A percentile compares a stretch with the other conserved stretches of the same genome.
Conservation (phyloP, 768 basidiomycete species). For the Daedaleopsis sinensis region DNA sequence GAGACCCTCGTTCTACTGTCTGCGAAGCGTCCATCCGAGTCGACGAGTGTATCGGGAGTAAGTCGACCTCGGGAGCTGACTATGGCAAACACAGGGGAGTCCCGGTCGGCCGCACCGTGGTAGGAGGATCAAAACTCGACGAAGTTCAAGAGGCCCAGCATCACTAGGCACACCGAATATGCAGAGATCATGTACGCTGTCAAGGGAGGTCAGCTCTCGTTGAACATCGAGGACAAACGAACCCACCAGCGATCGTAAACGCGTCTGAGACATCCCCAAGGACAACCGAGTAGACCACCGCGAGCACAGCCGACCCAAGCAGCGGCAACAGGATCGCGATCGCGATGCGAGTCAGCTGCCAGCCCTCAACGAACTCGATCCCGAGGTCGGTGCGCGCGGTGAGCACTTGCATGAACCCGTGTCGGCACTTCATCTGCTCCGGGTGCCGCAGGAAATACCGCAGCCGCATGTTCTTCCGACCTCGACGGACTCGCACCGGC, state of each 20-base stretch:
- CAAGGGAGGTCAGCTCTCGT: neutral
- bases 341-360: conserved; percentile 20
- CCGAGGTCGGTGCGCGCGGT: conserved; percentile 20
- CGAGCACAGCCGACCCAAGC: conserved; percentile 13
- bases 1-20: too few relatives aligned
- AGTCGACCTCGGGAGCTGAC: too few relatives aligned
- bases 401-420: conserved; percentile 26
- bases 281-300: conserved; percentile 13
- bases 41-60: too few relatives aligned
- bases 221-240: neutral
- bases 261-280: conserved; percentile 16
- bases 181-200: conserved; percentile 26
- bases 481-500: conserved; percentile 18
- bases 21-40: too few relatives aligned
- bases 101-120: too few relatives aligned
- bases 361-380: conserved; percentile 23
- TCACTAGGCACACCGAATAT: conserved; percentile 24
- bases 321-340: conserved; percentile 23
- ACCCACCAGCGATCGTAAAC: conserved; percentile 24
- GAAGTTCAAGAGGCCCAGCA: conserved; percentile 23
- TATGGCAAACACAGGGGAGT: too few relatives aligned
- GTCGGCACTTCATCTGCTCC: conserved; percentile 14
- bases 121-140: conserved; percentile 13
- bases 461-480: conserved; percentile 28
- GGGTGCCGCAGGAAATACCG: conserved; percentile 24